Evolutionary conservation across 1,284 basidiomycete species (phyloP), one percentile per base, ranked within the genome.

Genomic region (Cryptococcus deneoformans): DNA sequence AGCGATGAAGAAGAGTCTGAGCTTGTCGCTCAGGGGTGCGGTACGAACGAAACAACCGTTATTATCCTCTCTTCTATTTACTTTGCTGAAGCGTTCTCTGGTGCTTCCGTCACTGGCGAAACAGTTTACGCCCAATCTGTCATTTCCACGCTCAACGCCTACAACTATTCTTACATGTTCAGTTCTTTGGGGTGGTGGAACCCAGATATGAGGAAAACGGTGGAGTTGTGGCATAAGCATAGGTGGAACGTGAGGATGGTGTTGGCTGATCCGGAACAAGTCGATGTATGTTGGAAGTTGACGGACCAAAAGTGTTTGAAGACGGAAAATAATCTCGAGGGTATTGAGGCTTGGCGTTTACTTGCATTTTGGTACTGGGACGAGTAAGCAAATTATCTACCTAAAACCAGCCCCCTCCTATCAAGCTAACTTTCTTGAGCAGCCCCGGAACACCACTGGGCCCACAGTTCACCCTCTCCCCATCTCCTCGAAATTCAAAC

Each of bases 301-400:
- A 37, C 45, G n/a, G 58, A 56, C 2, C 59, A 60, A 40, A 49
- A 64, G n/a, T 73, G 71, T 49, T n/a, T 69, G n/a, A 68, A 70
- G 56, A 67, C 58, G 12, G 46, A 57, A 24, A 57, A 56, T 29
- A 68, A 69, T 52, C 62, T 65, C 24, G 63, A 65, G 24, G 73
- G 77, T 3, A 73, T 78, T 35, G 69, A 72, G 10, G 56, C 68
- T 7, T 79, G 77, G 76, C 73, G 73, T 52, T 52, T 79, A 52
- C 57, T 79, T 53, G 65, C 62, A 20, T 74, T 77, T 43, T 66
- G 70, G 59, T 79, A 75, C 56, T 79, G 77, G 77, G 67, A 72
- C 58, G 64, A 63, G 64, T 71, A 54, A 64, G 69, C 58, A 11
- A 20, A 20, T 20, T 2, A n/a, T 20, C n/a, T 35, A 11, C 38